Evolutionary conservation across 495 filamentous ascomycete genomes (phyloP), one percentile per base, ranked within the genome.

Genomic region (Staphylotrichum longicolle): DNA sequence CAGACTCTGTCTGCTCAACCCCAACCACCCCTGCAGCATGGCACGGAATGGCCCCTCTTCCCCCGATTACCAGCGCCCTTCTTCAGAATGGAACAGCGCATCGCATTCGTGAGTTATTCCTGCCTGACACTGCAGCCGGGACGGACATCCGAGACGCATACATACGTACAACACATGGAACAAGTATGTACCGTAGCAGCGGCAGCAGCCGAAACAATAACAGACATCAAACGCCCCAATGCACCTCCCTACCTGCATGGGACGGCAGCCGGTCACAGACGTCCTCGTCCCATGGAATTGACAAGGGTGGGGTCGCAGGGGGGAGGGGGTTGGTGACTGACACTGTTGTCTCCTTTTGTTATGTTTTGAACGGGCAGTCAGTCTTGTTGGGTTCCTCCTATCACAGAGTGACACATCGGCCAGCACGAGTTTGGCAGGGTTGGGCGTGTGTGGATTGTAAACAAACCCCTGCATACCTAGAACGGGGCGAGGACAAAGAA

Each of bases 171-270:
- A 27, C 1, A 27, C 20, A 27, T 27, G 20, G 20, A 27, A 27
- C 20, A 27, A 27, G 20, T 27, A 27, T 0, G 20, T 27, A 27
- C 20, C 20, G 20, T 27, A 27, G 20, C 20, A 27, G 20, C 20
- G 20, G 20, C 20, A 27, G 20, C 20, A 27, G 20, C 20, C 20
- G 15, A n/a, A 54, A 54, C 37, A 33, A 41, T 33, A 54, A 54
- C 52, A 54, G 30, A 56, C 41, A 45, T 56, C 54, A 34, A 42
- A 44, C 39, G 15, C 54, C 54, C 40, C 20, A 57, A 37, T 40
- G 14, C 20, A 27, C 20, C 20, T 27, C 20, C 20, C 20, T 27
- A 34, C 52, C 52, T 30, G 52, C 52, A 42, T 54, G n/a, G 10
- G 20, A 32, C 39, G 10, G 35, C 20, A 3, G 10, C 50, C 34